These are phyloP conservation scores for Abrus pulchellus DNA, from an alignment of 306 rosid genomes.

Conservation along the genomic window DNA sequence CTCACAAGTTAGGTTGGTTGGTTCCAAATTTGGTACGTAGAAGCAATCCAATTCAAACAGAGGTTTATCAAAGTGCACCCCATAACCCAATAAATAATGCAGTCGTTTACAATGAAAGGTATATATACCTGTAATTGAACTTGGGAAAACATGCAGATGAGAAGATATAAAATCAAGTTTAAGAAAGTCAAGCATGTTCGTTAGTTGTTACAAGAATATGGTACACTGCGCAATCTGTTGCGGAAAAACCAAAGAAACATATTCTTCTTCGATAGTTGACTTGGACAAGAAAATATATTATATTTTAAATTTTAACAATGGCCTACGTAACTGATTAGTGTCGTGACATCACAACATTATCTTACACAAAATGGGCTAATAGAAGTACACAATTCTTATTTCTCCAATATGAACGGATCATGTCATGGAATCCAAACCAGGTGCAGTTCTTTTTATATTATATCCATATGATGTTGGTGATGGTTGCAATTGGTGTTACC, in stretches of 20 bases:
- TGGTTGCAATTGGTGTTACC: background rate
- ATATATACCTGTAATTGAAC: constrained; percentile 1
- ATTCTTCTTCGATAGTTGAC: background rate
- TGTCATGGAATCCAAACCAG: background rate
- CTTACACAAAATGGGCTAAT: background rate
- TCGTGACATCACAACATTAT: background rate
- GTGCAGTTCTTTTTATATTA: background rate
- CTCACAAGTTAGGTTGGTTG: constrained; percentile 57
- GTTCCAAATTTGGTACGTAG: constrained; percentile 52
- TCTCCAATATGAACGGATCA: no score
- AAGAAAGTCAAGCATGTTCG: constrained; percentile 17
- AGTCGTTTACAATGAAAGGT: constrained; percentile 1
- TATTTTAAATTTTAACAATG: background rate
- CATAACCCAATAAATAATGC: constrained; percentile 34
- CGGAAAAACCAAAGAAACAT: constrained; percentile 37
- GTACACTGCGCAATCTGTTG: constrained; percentile 33
- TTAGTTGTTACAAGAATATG: constrained; percentile 6
- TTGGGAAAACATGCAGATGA: background rate
- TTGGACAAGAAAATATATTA: background rate
- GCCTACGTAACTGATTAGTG: constrained; percentile 13
- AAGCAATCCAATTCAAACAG: constrained; percentile 40
- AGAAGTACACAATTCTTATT: no score
- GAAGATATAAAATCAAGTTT: background rate
- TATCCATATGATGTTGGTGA: background rate
- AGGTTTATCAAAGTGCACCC: background rate